A percentile compares a stretch with the other conserved stretches of the same genome.
Evolutionary conservation across 768 basidiomycete species (phyloP).

Genomic region (Suillus paluster): DNA sequence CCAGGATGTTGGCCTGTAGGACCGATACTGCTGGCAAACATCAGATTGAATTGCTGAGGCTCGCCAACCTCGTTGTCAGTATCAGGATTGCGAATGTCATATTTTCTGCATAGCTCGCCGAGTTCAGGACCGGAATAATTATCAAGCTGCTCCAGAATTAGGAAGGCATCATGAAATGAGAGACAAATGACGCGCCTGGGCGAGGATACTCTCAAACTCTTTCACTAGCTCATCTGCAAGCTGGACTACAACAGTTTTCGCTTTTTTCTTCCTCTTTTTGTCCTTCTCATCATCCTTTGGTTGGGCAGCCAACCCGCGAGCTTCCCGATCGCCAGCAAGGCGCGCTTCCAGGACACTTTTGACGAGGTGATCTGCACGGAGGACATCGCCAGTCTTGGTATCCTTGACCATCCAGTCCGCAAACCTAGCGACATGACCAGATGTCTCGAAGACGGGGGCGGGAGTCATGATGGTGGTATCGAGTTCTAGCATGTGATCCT

Average conservation of each 20-base stretch:
- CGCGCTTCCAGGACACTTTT: conserved; percentile 90
- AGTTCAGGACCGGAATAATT: conserved; percentile 91
- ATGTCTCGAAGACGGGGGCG: conserved; percentile 91
- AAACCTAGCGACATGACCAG: conserved; percentile 96
- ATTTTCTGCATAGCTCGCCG: conserved; percentile 80
- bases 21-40: conserved; percentile 98
- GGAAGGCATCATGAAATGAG: background rate
- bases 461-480: conserved; percentile 99
- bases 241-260: conserved; percentile 69
- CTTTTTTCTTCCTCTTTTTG: conserved; percentile 65
- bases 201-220: conserved; percentile 83
- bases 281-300: conserved; percentile 59
- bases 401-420: conserved; percentile 99
- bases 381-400: conserved; percentile 90
- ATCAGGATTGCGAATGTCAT: conserved; percentile 86
- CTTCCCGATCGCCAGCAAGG: conserved; percentile 89
- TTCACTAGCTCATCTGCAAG: conserved; percentile 73
- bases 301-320: conserved; percentile 73
- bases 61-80: conserved; percentile 92
- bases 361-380: conserved; percentile 95
- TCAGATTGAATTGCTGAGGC: conserved; percentile 96
- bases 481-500: conserved; percentile 98
- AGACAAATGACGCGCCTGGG: conserved; percentile 64
- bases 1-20: conserved; percentile 97
- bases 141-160: conserved; percentile 47